A percentile compares a stretch with the other conserved stretches of the same genome.
These are phyloP conservation scores for Saksenaea vasiformis DNA, from an alignment of 371 early-diverging fungal species.

Conservation along the genomic window DNA sequence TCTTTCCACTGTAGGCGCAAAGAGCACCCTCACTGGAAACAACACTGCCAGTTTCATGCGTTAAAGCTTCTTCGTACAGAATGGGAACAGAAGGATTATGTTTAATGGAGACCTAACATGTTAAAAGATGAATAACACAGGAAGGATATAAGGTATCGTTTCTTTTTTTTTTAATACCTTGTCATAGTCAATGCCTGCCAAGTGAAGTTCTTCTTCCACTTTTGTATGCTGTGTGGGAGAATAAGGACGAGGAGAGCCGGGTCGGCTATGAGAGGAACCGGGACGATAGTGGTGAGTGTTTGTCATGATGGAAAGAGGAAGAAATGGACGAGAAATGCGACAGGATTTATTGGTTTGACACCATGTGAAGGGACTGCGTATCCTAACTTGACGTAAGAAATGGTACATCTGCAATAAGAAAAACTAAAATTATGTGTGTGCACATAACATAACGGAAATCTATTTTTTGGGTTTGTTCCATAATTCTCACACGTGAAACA, in stretches of 20 bases:
- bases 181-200: slow-evolving; percentile 56
- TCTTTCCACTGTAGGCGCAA: slow-evolving; percentile 87
- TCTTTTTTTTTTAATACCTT: slow-evolving; percentile 21
- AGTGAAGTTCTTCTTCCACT: slow-evolving; percentile 53
- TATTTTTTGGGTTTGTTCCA: not conserved
- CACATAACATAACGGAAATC: not conserved
- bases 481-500: not conserved
- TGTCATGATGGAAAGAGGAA: slow-evolving; percentile 2
- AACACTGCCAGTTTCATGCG: slow-evolving; percentile 84
- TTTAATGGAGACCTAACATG: slow-evolving; percentile 52
- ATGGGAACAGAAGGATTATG: slow-evolving; percentile 78
- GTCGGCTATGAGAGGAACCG: slow-evolving; percentile 26
- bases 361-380: slow-evolving; percentile 4
- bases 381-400: not conserved
- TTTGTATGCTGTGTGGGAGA: slow-evolving; percentile 41
- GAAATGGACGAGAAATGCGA: not conserved
- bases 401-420: not conserved
- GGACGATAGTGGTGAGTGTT: slow-evolving; percentile 8
- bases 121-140: not conserved
- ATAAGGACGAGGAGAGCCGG: slow-evolving; percentile 42
- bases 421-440: not conserved
- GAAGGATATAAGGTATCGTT: not conserved
- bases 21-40: slow-evolving; percentile 91
- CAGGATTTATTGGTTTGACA: not conserved
- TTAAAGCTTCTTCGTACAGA: slow-evolving; percentile 94